A percentile compares a stretch with the other conserved stretches of the same genome.
These are phyloP conservation scores for Xylariaceae sp. DNA, from an alignment of 2,329 filamentous ascomycete genomes.

Conservation along the genomic window DNA sequence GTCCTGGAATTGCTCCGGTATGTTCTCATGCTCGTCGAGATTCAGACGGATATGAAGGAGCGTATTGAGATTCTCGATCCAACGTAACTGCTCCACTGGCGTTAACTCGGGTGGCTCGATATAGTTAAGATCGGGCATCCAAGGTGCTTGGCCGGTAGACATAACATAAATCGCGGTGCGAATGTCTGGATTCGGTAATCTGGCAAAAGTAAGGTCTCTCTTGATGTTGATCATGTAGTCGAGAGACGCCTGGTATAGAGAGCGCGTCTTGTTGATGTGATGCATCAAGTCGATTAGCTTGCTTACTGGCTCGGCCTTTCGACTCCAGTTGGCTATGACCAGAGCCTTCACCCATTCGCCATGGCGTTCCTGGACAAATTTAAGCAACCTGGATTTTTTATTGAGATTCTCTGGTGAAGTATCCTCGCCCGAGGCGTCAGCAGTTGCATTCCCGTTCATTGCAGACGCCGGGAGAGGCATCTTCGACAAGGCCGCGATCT, in stretches of 20 bases:
- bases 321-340: slow-evolving; percentile 86
- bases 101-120: slow-evolving; percentile 68
- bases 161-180: slow-evolving; percentile 83
- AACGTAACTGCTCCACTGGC: slow-evolving; percentile 64
- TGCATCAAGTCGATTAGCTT: slow-evolving; percentile 82
- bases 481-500: slow-evolving; percentile 64
- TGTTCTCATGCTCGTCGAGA: slow-evolving; percentile 71
- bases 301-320: slow-evolving; percentile 71
- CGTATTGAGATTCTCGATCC: slow-evolving; percentile 77
- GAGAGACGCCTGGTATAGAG: slow-evolving; percentile 55
- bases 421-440: slow-evolving; percentile 44
- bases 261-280: slow-evolving; percentile 62
- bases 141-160: slow-evolving; percentile 68
- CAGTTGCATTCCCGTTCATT: slow-evolving; percentile 47
- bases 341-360: slow-evolving; percentile 89
- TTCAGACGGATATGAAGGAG: slow-evolving; percentile 78
- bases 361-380: slow-evolving; percentile 74
- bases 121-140: slow-evolving; percentile 79
- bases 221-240: slow-evolving; percentile 67
- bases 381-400: slow-evolving; percentile 71
- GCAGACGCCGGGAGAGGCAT: slow-evolving; percentile 54
- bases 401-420: slow-evolving; percentile 59
- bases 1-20: slow-evolving; percentile 68
- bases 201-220: slow-evolving; percentile 62
- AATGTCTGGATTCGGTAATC: slow-evolving; percentile 84